phyloP scores from a whole-genome alignment of 2,329 filamentous ascomycete species.

The Bisporella sp. region DNA sequence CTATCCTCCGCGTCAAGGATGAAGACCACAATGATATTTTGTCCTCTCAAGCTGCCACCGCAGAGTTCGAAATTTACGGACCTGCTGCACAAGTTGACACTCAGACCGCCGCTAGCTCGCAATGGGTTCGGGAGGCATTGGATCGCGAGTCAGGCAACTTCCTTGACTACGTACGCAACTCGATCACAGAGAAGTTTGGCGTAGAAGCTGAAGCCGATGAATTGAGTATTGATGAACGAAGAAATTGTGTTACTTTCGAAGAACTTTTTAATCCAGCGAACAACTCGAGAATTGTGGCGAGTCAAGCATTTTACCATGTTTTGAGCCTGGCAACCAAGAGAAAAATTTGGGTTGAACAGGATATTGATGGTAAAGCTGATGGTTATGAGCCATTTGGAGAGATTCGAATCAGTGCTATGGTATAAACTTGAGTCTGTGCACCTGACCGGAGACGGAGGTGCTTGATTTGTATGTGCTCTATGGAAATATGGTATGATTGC shows the following conservation, averaged over 20 bases:
- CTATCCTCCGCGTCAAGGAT: neutral
- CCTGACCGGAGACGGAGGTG: no score
- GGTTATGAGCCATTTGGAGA: slow-evolving; percentile 14
- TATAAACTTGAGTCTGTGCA: neutral
- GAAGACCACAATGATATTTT: slow-evolving; percentile 1
- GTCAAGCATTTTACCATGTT: slow-evolving; percentile 70
- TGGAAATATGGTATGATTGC: no score
- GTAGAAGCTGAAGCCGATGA: slow-evolving; percentile 10
- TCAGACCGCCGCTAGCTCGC: slow-evolving; percentile 38
- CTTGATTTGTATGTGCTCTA: no score
- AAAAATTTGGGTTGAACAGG: slow-evolving; percentile 55
- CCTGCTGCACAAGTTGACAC: slow-evolving; percentile 35
- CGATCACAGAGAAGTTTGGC: slow-evolving; percentile 26
- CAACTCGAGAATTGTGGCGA: slow-evolving; percentile 52
- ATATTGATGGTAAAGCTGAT: slow-evolving; percentile 8
- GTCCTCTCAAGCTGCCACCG: slow-evolving; percentile 13
- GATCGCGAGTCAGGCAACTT: slow-evolving; percentile 57
- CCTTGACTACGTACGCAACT: slow-evolving; percentile 47
- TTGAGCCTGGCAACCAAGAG: slow-evolving; percentile 63
- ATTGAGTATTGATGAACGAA: slow-evolving; percentile 2
- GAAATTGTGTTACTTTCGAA: slow-evolving; percentile 56
- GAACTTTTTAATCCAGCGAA: slow-evolving; percentile 54
- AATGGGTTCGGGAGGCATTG: slow-evolving; percentile 44
- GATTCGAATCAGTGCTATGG: slow-evolving; percentile 21
- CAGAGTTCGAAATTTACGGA: slow-evolving; percentile 37